Evolutionary conservation across 129 eudicot species (phyloP).

Genomic region (Smallanthus sonchifolius): DNA sequence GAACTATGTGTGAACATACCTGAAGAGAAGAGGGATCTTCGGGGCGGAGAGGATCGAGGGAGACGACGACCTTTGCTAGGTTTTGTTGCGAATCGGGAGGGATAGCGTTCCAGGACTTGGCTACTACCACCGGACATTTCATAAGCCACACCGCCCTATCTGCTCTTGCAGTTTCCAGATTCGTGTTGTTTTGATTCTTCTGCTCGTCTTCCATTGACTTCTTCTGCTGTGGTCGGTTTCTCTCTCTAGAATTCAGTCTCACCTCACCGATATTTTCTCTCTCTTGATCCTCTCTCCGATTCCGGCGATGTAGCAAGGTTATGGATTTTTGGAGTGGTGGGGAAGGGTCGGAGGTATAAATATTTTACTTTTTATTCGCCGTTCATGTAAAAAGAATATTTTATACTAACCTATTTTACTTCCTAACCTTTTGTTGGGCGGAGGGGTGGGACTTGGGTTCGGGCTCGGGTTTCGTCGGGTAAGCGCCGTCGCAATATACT

Average conservation of each 20-base stretch:
- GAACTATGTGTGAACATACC: slow-evolving; percentile 24
- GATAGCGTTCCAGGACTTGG: slow-evolving; percentile 68
- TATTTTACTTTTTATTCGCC: too few species aligned
- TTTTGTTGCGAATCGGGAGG: slow-evolving; percentile 52
- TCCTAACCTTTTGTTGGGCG: too few species aligned
- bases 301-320: slow-evolving; percentile 9
- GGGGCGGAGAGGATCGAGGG: slow-evolving; percentile 39
- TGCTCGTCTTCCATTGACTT: slow-evolving; percentile 24
- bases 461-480: too few species aligned
- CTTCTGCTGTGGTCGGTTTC: background rate
- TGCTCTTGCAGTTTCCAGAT: slow-evolving; percentile 50
- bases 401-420: too few species aligned
- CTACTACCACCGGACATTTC: slow-evolving; percentile 81
- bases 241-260: background rate
- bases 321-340: background rate
- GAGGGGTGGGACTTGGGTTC: too few species aligned
- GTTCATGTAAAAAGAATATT: too few species aligned
- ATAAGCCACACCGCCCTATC: slow-evolving; percentile 90
- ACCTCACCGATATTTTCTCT: background rate
- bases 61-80: slow-evolving; percentile 74
- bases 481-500: too few species aligned
- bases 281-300: background rate
- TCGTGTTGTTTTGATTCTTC: slow-evolving; percentile 7
- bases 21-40: slow-evolving; percentile 54
- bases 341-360: background rate